Base-by-base conservation (phyloP, 768 basidiomycete genomes). In the Lentinus brumalis region DNA sequence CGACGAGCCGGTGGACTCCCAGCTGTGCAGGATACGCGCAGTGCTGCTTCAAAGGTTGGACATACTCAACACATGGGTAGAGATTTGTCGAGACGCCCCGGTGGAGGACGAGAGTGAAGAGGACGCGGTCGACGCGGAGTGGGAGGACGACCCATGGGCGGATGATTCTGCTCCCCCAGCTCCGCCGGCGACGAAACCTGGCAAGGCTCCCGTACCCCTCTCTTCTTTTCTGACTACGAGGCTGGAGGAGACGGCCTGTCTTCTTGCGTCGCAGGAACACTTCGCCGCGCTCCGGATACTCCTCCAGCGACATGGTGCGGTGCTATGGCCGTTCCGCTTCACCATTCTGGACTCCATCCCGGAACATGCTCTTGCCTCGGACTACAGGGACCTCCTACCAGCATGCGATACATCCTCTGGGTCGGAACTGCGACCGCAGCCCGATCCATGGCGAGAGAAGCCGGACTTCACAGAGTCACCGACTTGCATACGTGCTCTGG, bases 141-240 rank as follows among this genome's bases (percentile, higher is more conserved):
- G 88, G 89, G 84, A 86, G 66, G 90, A 88, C 66, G 88, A 91
- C 70, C 89, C 90, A 12, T 92, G 89, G 89, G 86, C 78, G 40
- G 87, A 91, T 49, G 73, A 78, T 0, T 70, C 68, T 40, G 74
- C 76, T 47, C 69, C 69, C 26, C 60, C 69, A 50, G 35, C 67
- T 38, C 30, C 61, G 15, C 59, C 71, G 42, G 8, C 65, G 6
- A 49, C 60, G 11, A 50, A 58, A 3, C 67, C 55, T 39, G 57
- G 61, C 66, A 79, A 74, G 69, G 70, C 73, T 21, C 79, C 80
- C 52, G 67, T 94, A 30, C 67, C 83, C 2, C 81, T 96, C 21
- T 77, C 85, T 10, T 66, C 75, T 10, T 95, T 97, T 73, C 79
- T 98, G 42, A 68, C 74, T 7, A 77, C 78, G 51, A 81, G 86